These are phyloP conservation scores for Pseudisothecium myosuroides DNA, from an alignment of 225 moss, liverwort and hornwort genomes.

Conservation along the genomic window DNA sequence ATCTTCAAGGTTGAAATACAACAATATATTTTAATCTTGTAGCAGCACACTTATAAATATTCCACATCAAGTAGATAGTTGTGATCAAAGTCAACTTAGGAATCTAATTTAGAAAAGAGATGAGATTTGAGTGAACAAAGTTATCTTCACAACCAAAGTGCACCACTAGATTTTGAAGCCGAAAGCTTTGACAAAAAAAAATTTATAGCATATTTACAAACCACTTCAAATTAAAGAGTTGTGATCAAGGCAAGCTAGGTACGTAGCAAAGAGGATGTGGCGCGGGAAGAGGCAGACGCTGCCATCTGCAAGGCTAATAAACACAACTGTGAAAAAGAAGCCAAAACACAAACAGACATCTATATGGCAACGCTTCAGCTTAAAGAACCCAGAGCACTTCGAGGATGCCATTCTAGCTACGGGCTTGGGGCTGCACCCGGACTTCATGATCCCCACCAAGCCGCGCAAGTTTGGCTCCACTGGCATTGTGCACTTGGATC, in stretches of 20 bases:
- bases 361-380: slow-evolving; percentile 1
- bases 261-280: not conserved
- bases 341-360: not conserved
- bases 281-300: not conserved
- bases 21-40: too few relatives aligned
- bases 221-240: not conserved
- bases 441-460: slow-evolving; percentile 27
- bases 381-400: not conserved
- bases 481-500: slow-evolving; percentile 4
- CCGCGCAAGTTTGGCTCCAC: not conserved
- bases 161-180: not conserved
- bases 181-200: not conserved
- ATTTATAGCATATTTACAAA: too few relatives aligned
- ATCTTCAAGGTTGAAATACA: not conserved
- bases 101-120: not conserved
- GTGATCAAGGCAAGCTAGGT: not conserved
- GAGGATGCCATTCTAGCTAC: not conserved
- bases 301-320: not conserved
- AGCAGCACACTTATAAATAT: not conserved
- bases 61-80: not conserved
- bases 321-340: not conserved
- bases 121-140: not conserved
- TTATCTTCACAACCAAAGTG: not conserved
- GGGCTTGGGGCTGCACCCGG: not conserved
- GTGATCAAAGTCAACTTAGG: not conserved